Percentiles rank a stretch among this genome's conserved stretches.
These are phyloP conservation scores for Lyophyllum atratum DNA, from an alignment of 768 basidiomycete genomes.

Conservation along the genomic window DNA sequence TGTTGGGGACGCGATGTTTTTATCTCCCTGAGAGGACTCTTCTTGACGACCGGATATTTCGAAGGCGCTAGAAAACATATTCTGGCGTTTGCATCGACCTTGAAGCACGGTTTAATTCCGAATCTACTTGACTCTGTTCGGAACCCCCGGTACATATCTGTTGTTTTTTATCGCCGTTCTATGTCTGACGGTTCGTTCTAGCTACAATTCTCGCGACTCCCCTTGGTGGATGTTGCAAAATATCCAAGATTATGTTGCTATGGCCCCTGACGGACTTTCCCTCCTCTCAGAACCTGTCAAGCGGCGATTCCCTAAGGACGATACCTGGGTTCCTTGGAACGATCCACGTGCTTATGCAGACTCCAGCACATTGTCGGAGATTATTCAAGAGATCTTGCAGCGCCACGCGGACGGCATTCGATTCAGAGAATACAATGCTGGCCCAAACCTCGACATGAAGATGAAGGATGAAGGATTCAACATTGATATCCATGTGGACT, in stretches of 20 bases:
- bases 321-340: conserved; percentile 92
- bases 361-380: conserved; percentile 85
- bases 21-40: conserved; percentile 90
- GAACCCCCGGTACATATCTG: conserved; percentile 63
- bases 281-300: conserved; percentile 82
- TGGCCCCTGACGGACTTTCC: conserved; percentile 81
- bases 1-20: conserved; percentile 97
- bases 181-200: conserved; percentile 23
- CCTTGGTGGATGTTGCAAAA: conserved; percentile 99
- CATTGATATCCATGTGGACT: conserved; percentile 93
- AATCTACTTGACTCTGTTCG: conserved; percentile 91
- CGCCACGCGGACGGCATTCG: conserved; percentile 90
- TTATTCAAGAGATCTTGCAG: conserved; percentile 95
- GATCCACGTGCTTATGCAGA: conserved; percentile 81
- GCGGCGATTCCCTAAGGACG: conserved; percentile 94
- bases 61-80: conserved; percentile 88
- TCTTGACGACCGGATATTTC: conserved; percentile 90
- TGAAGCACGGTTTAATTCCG: conserved; percentile 96
- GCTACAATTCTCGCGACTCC: conserved; percentile 95
- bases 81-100: conserved; percentile 85
- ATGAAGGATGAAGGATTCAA: conserved; percentile 94
- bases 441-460: conserved; percentile 95
- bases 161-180: not conserved
- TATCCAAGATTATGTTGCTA: conserved; percentile 89
- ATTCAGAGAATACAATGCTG: conserved; percentile 96